Base-by-base conservation (phyloP, 768 basidiomycete species). In the Mrakia blollopis region DNA sequence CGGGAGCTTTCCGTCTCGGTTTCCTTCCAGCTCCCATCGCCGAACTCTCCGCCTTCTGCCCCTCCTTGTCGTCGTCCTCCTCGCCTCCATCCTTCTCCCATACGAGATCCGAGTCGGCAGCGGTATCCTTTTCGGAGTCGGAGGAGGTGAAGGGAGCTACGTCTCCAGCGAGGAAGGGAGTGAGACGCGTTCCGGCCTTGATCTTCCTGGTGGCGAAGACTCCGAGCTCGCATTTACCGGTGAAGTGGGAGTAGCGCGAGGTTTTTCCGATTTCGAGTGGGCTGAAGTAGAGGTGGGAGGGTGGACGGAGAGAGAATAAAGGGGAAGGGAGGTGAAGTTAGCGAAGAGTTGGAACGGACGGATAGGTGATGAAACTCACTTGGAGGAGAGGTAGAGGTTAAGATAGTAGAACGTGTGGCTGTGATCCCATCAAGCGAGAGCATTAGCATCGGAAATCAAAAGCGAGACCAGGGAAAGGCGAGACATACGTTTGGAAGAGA, bases 181-280 rank as follows among this genome's bases (percentile, higher is more conserved):
- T 16, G 39, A 76, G 69, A 0, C 8, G 32, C 23, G 35, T 39
- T n/a, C 35, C 18, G 3, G 39, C n/a, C 28, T 41, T 37, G 68
- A 70, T 44, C 21, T 13, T 39, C 21, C 28, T 28, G 2, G 69
- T 76, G 0, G 75, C 75, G 39, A 61, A 76, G 21, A 70, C 41
- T 25, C 52, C 75, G 11, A 76, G 60, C 35, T 76, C 75, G 7
- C 0, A 2, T 57, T 76, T 76, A 16, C n/a, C 39, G 25, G 75
- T 70, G 39, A 76, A 10, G 23, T 41, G 35, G 2, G 68, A 28
- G 57, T 76, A 76, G 16, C 75, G 67, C 9, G 75, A 54, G 4
- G 75, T 76, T 44, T 47, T 37, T 10, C 69, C 75, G 23, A 76
- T 60, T 9, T 76, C 75, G 30, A 76, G 13, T 14, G 68, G 41